phyloP scores from a whole-genome alignment of 2,329 filamentous ascomycete species.

The Stagonosporopsis tanaceti region DNA sequence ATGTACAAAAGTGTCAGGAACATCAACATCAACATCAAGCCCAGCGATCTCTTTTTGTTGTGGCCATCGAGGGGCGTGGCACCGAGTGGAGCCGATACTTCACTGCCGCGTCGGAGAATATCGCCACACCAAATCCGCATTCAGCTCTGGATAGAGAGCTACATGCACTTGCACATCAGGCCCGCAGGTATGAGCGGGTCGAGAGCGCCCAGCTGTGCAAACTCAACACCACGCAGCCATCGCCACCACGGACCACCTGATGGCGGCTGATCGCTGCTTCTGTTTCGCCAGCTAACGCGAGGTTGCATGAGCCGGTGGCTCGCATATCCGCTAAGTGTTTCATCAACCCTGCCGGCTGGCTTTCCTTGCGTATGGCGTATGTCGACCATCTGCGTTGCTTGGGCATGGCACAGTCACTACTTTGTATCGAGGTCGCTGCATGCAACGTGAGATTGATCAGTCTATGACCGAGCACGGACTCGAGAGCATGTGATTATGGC shows the following conservation, averaged over 20 bases:
- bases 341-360: constrained; percentile 13
- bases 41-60: neutral
- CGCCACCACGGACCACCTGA: constrained; percentile 29
- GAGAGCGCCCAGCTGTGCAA: constrained; percentile 23
- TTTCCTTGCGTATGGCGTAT: constrained; percentile 11
- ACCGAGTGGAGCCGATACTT: neutral
- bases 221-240: constrained; percentile 44
- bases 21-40: neutral
- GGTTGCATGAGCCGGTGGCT: constrained; percentile 30
- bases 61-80: neutral
- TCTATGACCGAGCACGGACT: neutral
- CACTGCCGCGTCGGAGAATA: neutral
- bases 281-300: constrained; percentile 28
- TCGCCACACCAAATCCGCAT: neutral
- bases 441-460: constrained; percentile 5
- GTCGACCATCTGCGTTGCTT: constrained; percentile 1
- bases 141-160: neutral
- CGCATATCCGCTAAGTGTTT: constrained; percentile 17
- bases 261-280: constrained; percentile 29
- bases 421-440: constrained; percentile 4
- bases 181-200: constrained; percentile 11
- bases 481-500: constrained; percentile 8
- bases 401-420: neutral
- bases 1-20: neutral
- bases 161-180: constrained; percentile 2